Evolutionary conservation across 148 eudicot genomes (phyloP).

Genomic region (Hydrangea macrophylla): DNA sequence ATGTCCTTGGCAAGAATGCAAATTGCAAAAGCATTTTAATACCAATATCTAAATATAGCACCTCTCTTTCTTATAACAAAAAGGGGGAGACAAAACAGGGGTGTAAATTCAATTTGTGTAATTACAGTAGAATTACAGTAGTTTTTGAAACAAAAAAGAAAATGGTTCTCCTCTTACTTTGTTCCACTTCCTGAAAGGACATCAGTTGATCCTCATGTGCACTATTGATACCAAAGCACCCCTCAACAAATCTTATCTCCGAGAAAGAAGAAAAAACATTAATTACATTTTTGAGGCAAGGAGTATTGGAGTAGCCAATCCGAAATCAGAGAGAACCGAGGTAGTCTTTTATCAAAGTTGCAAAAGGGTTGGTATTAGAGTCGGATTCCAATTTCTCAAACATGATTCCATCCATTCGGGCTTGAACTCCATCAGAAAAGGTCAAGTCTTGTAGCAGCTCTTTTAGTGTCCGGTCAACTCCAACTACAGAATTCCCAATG

Average conservation of each 20-base stretch:
- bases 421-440: conserved; percentile 65
- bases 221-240: neutral
- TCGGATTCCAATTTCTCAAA: conserved; percentile 53
- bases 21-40: no score
- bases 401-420: conserved; percentile 85
- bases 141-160: neutral
- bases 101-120: neutral
- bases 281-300: neutral
- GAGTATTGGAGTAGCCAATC: neutral
- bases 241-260: neutral
- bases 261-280: no score
- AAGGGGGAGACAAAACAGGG: no score
- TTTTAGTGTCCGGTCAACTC: conserved; percentile 50
- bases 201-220: neutral
- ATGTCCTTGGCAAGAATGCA: no score
- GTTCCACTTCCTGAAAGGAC: neutral
- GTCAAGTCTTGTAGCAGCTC: conserved; percentile 52
- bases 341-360: conserved; percentile 51
- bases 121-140: neutral
- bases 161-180: neutral
- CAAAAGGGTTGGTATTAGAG: conserved; percentile 34
- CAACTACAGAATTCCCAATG: conserved; percentile 54
- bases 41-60: no score
- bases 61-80: no score
- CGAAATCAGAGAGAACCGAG: conserved; percentile 48